phyloP scores from a whole-genome alignment of 176 grass and related monocot genomes.

The Cenchrus purpureus region DNA sequence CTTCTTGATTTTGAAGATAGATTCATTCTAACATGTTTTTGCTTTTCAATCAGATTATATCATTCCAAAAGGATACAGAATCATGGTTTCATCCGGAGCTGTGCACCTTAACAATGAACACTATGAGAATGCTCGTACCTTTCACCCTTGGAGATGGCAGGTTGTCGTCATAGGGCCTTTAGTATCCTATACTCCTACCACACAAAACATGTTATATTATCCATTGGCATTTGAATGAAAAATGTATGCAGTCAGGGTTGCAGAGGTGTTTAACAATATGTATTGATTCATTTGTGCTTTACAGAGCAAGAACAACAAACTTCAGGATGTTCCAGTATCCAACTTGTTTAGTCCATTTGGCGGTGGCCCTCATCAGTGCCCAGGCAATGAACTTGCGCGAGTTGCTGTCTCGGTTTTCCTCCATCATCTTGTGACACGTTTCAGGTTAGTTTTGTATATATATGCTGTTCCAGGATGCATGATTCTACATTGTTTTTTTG shows the following conservation, averaged over 20 bases:
- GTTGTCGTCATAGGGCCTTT: background rate
- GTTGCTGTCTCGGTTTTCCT: slow-evolving; percentile 90
- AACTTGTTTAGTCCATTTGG: slow-evolving; percentile 81
- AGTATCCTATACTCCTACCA: background rate
- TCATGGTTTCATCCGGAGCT: slow-evolving; percentile 78
- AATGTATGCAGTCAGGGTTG: background rate
- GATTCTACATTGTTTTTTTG: no score
- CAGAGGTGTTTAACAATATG: background rate
- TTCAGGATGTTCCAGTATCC: slow-evolving; percentile 47
- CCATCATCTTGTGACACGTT: slow-evolving; percentile 78
- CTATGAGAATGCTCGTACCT: slow-evolving; percentile 67
- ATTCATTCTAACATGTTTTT: slow-evolving; percentile 16
- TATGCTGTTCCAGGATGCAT: no score
- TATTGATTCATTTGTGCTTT: background rate
- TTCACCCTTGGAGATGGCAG: slow-evolving; percentile 91
- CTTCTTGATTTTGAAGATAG: background rate
- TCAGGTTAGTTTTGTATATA: slow-evolving; percentile 45
- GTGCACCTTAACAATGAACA: slow-evolving; percentile 73
- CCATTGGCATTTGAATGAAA: background rate
- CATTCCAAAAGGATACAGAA: slow-evolving; percentile 87
- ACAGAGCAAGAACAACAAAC: slow-evolving; percentile 57
- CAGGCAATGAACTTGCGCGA: slow-evolving; percentile 83
- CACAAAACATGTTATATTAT: no score
- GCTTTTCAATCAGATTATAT: slow-evolving; percentile 52
- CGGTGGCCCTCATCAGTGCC: slow-evolving; percentile 79